These are phyloP conservation scores for Alliaria petiolata DNA, from an alignment of 345 rosid genomes.

Conservation along the genomic window DNA sequence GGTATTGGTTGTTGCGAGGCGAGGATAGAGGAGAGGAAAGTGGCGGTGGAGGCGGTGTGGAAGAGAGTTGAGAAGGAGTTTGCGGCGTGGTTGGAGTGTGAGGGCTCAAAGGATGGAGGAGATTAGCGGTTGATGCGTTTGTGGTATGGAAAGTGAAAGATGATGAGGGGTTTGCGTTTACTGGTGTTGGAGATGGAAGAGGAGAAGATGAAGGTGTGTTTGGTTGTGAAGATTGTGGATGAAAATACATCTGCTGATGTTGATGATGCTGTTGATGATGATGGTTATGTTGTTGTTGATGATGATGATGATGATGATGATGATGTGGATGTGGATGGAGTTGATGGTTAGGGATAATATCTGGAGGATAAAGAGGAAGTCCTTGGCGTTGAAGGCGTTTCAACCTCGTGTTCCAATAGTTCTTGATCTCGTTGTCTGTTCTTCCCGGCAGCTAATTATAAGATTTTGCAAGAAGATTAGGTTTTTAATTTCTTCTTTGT, in stretches of 20 bases:
- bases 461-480: background rate
- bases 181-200: slow-evolving; percentile 32
- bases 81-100: slow-evolving; percentile 34
- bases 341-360: slow-evolving; percentile 43
- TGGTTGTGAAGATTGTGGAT: slow-evolving; percentile 33
- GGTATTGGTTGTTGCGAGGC: slow-evolving; percentile 31
- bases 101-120: slow-evolving; percentile 34
- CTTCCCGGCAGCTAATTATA: slow-evolving; percentile 52
- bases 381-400: slow-evolving; percentile 67
- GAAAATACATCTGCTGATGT: slow-evolving; percentile 21
- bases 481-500: background rate
- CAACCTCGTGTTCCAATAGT: slow-evolving; percentile 70
- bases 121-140: slow-evolving; percentile 19
- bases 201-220: slow-evolving; percentile 40
- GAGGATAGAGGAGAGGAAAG: slow-evolving; percentile 36
- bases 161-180: slow-evolving; percentile 14
- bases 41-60: slow-evolving; percentile 33
- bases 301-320: background rate
- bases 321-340: slow-evolving; percentile 23
- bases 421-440: slow-evolving; percentile 75
- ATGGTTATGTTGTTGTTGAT: background rate
- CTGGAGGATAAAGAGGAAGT: slow-evolving; percentile 59
- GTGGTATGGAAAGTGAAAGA: slow-evolving; percentile 36
- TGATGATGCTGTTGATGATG: background rate
- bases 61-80: slow-evolving; percentile 32